phyloP scores from a whole-genome alignment of 2,329 filamentous ascomycete species.

The Didymella glomerata region DNA sequence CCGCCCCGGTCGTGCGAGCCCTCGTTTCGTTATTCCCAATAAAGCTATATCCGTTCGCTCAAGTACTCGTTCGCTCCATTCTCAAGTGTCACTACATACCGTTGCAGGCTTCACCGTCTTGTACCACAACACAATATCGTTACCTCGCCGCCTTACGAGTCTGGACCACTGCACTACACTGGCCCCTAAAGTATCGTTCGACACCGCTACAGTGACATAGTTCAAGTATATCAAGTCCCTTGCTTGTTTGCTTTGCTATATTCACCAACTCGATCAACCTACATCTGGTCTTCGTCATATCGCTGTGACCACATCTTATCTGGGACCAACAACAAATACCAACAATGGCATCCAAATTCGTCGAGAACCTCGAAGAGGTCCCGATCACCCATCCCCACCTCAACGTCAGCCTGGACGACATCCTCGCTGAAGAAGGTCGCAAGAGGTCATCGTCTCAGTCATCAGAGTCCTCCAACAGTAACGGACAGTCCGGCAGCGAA shows the following conservation, averaged over 20 bases:
- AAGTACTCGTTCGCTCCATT: slow-evolving; percentile 7
- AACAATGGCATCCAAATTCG: slow-evolving; percentile 50
- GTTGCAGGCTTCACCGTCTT: slow-evolving; percentile 16
- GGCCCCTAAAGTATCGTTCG: slow-evolving; percentile 6
- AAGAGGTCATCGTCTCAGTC: slow-evolving; percentile 47
- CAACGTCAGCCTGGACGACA: slow-evolving; percentile 52
- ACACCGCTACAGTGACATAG: slow-evolving; percentile 21
- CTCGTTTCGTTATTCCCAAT: slow-evolving; percentile 13
- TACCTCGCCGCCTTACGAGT: slow-evolving; percentile 13
- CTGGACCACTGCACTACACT: slow-evolving; percentile 22
- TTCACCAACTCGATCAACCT: slow-evolving; percentile 1
- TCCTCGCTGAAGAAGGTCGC: slow-evolving; percentile 50
- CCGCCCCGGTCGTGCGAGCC: slow-evolving; percentile 22
- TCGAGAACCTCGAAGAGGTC: slow-evolving; percentile 51
- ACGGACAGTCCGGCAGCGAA: slow-evolving; percentile 35
- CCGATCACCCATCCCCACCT: slow-evolving; percentile 50
- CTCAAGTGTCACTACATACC: slow-evolving; percentile 19
- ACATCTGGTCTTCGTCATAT: not conserved
- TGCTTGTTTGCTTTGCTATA: slow-evolving; percentile 19
- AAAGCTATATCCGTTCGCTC: slow-evolving; percentile 20
- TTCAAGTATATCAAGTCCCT: slow-evolving; percentile 13
- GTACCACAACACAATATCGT: slow-evolving; percentile 14
- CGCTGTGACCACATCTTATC: not conserved
- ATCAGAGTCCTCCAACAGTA: slow-evolving; percentile 38
- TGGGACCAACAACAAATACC: not conserved